Conservation (phyloP, 139 green algal genomes). For the Raphidocelis subcapitata region DNA sequence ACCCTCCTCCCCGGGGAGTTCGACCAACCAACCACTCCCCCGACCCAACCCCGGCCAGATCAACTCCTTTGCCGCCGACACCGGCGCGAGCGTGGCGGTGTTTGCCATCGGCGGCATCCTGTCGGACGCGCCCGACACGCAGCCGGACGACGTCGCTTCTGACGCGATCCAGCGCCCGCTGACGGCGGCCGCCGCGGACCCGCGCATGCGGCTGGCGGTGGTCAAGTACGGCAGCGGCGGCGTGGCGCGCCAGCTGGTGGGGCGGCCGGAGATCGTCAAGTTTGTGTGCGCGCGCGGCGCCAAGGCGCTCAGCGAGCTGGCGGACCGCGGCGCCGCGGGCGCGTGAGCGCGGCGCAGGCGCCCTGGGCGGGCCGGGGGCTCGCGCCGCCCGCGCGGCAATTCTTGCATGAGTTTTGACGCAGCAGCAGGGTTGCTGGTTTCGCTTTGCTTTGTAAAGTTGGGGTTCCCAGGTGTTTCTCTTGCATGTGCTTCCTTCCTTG, state of each 20-base stretch:
- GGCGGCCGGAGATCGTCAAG: slow-evolving; percentile 23
- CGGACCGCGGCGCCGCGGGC: no score
- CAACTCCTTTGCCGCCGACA: slow-evolving; percentile 29
- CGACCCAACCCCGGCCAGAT: background rate
- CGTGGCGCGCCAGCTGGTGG: slow-evolving; percentile 16
- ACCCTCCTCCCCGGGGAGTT: no score
- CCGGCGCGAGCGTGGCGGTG: slow-evolving; percentile 21
- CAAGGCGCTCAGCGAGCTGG: slow-evolving; percentile 25
- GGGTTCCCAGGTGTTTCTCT: no score
- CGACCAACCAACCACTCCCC: no score
- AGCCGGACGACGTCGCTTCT: background rate
- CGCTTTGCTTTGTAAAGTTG: no score
- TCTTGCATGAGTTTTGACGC: no score
- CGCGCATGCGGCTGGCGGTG: slow-evolving; percentile 19
- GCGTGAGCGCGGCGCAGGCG: no score
- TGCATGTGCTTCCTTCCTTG: no score
- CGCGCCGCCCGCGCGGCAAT: no score
- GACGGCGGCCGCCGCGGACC: background rate
- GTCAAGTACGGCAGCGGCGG: slow-evolving; percentile 32
- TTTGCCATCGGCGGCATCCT: slow-evolving; percentile 24
- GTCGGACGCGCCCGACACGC: slow-evolving; percentile 12
- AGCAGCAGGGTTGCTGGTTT: no score
- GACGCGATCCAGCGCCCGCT: background rate
- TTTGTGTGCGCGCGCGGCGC: slow-evolving; percentile 20
- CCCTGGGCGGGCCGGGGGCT: no score